A percentile compares a stretch with the other conserved stretches of the same genome.
These are phyloP conservation scores for Aureobasidium zeae DNA, from an alignment of 2,329 filamentous ascomycete genomes.

Conservation along the genomic window DNA sequence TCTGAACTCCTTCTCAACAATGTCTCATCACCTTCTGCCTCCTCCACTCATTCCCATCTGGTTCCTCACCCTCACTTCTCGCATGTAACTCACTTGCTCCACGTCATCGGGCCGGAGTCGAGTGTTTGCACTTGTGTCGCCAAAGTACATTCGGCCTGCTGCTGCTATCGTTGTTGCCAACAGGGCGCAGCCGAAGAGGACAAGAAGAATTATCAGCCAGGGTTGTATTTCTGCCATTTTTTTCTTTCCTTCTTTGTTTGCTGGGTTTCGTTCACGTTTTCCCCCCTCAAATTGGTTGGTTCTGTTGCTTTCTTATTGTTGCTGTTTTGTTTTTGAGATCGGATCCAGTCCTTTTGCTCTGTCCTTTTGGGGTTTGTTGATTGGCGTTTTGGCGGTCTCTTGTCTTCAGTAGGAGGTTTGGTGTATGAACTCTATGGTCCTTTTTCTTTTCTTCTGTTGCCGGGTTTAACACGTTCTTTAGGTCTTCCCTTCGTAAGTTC, in stretches of 20 bases:
- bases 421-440: neutral
- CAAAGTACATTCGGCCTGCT: constrained; percentile 1
- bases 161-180: neutral
- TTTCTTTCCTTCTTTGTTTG: neutral
- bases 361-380: neutral
- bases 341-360: neutral
- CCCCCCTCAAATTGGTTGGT: neutral
- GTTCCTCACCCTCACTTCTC: constrained; percentile 7
- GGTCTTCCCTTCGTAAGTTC: too few species aligned
- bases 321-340: too few species aligned
- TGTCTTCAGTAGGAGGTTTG: neutral
- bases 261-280: neutral
- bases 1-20: too few species aligned
- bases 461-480: too few species aligned
- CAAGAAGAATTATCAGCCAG: constrained; percentile 1
- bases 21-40: too few species aligned
- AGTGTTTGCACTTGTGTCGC: neutral
- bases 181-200: constrained; percentile 1
- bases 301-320: too few species aligned
- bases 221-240: constrained; percentile 6
- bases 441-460: too few species aligned
- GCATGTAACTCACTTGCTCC: constrained; percentile 9
- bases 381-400: neutral
- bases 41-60: too few species aligned
- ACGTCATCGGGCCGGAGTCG: neutral